Evolutionary conservation across 768 basidiomycete genomes (phyloP), one percentile per base, ranked within the genome.

Genomic region (Mycena latifolia): DNA sequence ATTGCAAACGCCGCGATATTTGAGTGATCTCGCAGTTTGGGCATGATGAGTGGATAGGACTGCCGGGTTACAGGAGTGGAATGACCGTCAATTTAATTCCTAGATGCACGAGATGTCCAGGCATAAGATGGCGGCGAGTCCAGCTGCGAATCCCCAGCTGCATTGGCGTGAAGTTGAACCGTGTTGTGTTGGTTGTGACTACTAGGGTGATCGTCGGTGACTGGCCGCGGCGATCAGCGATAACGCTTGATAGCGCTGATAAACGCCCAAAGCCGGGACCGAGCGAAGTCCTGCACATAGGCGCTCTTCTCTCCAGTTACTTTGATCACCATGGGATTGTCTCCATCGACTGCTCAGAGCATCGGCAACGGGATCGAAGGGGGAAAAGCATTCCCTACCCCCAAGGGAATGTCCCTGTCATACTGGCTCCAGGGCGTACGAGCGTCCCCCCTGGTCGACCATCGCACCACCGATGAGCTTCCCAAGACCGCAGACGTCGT

Each of bases 401-500:
- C 65, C 28, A 52, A 25, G 14, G 71, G 71, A 27, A 67, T 67
- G 66, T 70, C 69, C 10, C 65, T 71, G 8, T 70, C 69, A 4
- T 59, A 61, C 47, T 73, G 72, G 72, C 72, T 73, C 0, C 72
- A 73, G 45, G 63, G 63, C 25, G 70, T 71, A 20, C 64, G 72
- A 2, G 54, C 67, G n/a, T 69, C 66, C 22, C 70, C 70, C 9
- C 61, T 73, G 0, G 55, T 73, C 27, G 63, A 71, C 57, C 67
- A 73, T 46, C 66, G 70, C 24, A 71, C 72, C 7, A 73, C 67
- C 3, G 52, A 66, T 29, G 51, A 61, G 15, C 61, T 73, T 10
- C 72, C 72, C 17, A 14, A 22, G 15, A 41, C 61, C 14, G 70
- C 70, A 6, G 72, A 73, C n/a, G 60, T 71, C 6, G 82, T 86